These are phyloP conservation scores for Gomphus sp. DNA, from an alignment of 1,284 basidiomycete genomes.

Conservation along the genomic window DNA sequence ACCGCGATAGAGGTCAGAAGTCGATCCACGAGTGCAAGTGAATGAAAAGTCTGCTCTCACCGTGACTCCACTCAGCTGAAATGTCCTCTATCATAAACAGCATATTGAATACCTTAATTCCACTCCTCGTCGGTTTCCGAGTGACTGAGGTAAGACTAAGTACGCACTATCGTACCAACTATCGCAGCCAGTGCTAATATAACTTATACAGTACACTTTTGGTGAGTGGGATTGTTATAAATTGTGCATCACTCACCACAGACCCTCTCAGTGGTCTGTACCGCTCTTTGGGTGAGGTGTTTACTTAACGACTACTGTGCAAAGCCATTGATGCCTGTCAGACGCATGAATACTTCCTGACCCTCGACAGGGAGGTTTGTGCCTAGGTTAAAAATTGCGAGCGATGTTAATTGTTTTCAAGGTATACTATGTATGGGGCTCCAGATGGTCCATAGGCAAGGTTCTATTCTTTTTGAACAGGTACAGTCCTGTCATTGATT, in stretches of 20 bases:
- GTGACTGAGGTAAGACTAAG: slow-evolving; percentile 3
- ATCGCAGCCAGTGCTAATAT: too few relatives aligned
- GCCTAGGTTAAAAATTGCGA: not conserved
- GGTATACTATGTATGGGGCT: not conserved
- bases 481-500: not conserved
- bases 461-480: not conserved
- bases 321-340: not conserved
- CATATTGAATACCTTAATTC: not conserved
- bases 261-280: not conserved
- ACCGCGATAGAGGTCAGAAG: too few relatives aligned
- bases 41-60: too few relatives aligned
- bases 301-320: too few relatives aligned
- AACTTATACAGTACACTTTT: not conserved
- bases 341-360: not conserved
- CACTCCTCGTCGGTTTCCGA: not conserved
- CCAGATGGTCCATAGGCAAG: not conserved
- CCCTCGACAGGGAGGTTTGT: slow-evolving; percentile 5
- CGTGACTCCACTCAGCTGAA: too few relatives aligned
- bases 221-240: not conserved
- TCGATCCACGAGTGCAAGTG: too few relatives aligned
- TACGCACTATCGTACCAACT: too few relatives aligned
- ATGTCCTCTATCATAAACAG: too few relatives aligned
- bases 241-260: too few relatives aligned
- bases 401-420: not conserved
- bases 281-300: not conserved